These are phyloP conservation scores for Dacryopinax primogenitus DNA, from an alignment of 768 basidiomycete species.

Conservation along the genomic window DNA sequence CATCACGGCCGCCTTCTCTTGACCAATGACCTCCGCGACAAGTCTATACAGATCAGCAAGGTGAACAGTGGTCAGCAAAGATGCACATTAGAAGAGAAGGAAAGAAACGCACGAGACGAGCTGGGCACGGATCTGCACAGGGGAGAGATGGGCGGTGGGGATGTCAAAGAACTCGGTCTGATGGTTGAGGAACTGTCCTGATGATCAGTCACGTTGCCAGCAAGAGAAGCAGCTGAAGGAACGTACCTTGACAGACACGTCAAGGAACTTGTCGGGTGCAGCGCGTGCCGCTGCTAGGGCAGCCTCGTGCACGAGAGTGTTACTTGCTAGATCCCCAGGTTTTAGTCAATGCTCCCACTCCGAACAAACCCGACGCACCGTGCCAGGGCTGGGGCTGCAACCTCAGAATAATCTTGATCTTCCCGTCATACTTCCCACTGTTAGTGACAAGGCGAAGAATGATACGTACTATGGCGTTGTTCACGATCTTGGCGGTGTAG, in stretches of 20 bases:
- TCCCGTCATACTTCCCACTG: conserved; percentile 44
- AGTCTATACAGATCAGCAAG: conserved; percentile 28
- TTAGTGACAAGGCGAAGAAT: conserved; percentile 31
- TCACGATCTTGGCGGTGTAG: conserved; percentile 47
- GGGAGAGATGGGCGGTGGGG: conserved; percentile 51
- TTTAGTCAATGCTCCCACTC: conserved; percentile 1
- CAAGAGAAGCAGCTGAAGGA: background rate
- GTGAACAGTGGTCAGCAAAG: too few species aligned
- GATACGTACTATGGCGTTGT: conserved; percentile 47
- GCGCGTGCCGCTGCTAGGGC: conserved; percentile 60
- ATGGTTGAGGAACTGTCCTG: conserved; percentile 51
- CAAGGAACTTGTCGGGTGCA: conserved; percentile 58
- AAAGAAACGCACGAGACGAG: conserved; percentile 32
- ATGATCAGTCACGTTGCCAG: background rate
- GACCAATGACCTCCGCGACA: conserved; percentile 41
- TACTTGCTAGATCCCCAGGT: background rate
- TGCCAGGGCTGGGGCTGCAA: conserved; percentile 28
- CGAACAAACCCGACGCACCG: conserved; percentile 6
- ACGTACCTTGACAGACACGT: background rate
- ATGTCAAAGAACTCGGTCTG: conserved; percentile 75
- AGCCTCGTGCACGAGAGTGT: conserved; percentile 68
- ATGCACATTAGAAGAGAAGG: conserved; percentile 14
- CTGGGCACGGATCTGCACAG: conserved; percentile 59
- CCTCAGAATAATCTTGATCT: conserved; percentile 44
- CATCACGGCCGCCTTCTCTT: conserved; percentile 40